Base-by-base conservation (phyloP, 2,329 filamentous ascomycete genomes). In the Curvularia lunata region DNA sequence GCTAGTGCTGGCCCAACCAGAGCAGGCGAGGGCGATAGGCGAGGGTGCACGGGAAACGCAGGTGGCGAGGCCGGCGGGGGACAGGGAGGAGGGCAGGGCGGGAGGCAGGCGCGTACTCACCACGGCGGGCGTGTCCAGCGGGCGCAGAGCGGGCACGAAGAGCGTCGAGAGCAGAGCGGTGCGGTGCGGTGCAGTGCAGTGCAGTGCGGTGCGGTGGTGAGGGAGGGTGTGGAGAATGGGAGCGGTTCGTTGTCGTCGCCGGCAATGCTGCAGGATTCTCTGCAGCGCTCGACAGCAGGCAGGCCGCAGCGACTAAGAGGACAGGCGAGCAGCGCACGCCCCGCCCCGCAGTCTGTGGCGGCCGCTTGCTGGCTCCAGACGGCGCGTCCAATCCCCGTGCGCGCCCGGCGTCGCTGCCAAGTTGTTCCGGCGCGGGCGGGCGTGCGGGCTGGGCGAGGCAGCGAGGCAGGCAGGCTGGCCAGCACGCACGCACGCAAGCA, bases 231-330 rank as follows among this genome's bases (percentile, higher is more conserved):
- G 66, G 62, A 65, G 68, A 65, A 66, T 8, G 59, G 63, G 57
- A 62, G 65, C 69, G 59, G 70, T 71, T 73, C 23, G 27, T 30
- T 30, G 67, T 75, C 65, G 70, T 68, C 67, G 70, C 67, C 67
- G 67, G 67, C 67, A 69, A 71, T 72, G 73, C 70, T 75, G 74
- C 72, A 75, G 71, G 64, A 72, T 73, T 65, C 62, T 64, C 59
- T 75, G 73, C 73, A 75, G 70, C 64, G 66, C 68, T 69, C 64
- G 66, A 70, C 67, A 72, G 74, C 73, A 75, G 69, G 69, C 72
- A 74, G 69, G 71, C 71, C 70, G 73, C 72, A 73, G 74, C n/a
- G n/a, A n/a, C 74, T 75, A 76, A 75, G 72, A 75, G 69, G 72
- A 69, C 73, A 74, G 71, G 69, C 72, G 71, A 75, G 69, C 61